phyloP scores from a whole-genome alignment of 1,139 yeast genomes.

The Saccharomyces uvarum region DNA sequence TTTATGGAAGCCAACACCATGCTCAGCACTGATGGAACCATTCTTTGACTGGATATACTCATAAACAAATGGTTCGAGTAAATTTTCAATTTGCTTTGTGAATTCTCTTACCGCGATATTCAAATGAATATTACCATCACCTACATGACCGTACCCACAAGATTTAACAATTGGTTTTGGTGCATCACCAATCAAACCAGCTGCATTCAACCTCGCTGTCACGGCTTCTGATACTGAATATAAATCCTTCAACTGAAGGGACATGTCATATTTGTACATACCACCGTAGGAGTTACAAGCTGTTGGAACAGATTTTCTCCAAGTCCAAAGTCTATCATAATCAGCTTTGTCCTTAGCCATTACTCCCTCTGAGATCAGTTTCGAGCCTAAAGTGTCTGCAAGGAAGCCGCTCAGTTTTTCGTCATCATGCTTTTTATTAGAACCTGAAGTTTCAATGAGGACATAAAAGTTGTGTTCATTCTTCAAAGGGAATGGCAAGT shows the following conservation, averaged over 20 bases:
- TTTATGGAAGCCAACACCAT: constrained; percentile 82
- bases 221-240: constrained; percentile 74
- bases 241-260: constrained; percentile 71
- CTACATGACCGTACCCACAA: constrained; percentile 90
- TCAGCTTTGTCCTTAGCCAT: constrained; percentile 94
- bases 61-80: constrained; percentile 84
- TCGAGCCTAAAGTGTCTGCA: too few species aligned
- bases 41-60: constrained; percentile 71
- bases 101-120: constrained; percentile 86
- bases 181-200: constrained; percentile 58
- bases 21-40: constrained; percentile 93
- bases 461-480: constrained; percentile 78
- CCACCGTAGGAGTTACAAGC: constrained; percentile 83
- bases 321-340: constrained; percentile 72
- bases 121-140: constrained; percentile 90
- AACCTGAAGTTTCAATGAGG: constrained; percentile 88
- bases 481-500: constrained; percentile 66
- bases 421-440: constrained; percentile 77
- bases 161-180: constrained; percentile 67
- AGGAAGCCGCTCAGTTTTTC: too few species aligned
- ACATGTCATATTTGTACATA: constrained; percentile 91
- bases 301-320: constrained; percentile 93
- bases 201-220: constrained; percentile 46
- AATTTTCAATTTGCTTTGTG: constrained; percentile 63
- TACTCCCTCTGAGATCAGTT: constrained; percentile 74